Percentiles rank a stretch among this genome's conserved stretches.
Conservation (phyloP, 2,329 filamentous ascomycete genomes). For the Drechslerella coelobrocha region DNA sequence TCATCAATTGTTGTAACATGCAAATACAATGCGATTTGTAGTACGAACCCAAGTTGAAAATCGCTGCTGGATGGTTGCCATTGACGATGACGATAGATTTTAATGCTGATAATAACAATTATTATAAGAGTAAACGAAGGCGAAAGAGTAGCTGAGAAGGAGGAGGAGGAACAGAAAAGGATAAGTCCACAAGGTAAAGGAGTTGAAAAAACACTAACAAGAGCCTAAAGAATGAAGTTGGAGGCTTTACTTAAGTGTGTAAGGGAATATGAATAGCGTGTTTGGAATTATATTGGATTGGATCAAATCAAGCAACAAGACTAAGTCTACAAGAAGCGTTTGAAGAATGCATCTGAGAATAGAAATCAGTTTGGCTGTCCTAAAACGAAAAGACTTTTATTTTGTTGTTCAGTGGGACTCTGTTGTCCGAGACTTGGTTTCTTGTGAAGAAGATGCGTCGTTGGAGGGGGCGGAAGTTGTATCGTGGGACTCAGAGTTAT, state of each 20-base stretch:
- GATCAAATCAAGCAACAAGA: constrained; percentile 37
- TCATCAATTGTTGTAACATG: too few species aligned
- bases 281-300: constrained; percentile 19
- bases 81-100: too few species aligned
- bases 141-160: background rate
- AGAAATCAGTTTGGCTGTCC: background rate
- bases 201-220: constrained; percentile 37
- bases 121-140: too few species aligned
- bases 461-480: constrained; percentile 25
- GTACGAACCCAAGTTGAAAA: too few species aligned
- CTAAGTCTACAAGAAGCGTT: constrained; percentile 22
- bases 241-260: constrained; percentile 20
- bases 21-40: too few species aligned
- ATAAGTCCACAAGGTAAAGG: constrained; percentile 36
- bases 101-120: too few species aligned
- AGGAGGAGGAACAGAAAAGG: constrained; percentile 52
- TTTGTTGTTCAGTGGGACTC: constrained; percentile 24
- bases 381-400: constrained; percentile 42
- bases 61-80: too few species aligned
- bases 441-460: constrained; percentile 20
- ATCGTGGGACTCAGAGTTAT: constrained; percentile 47
- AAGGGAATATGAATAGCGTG: constrained; percentile 22
- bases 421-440: constrained; percentile 26
- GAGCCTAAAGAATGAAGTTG: constrained; percentile 32
- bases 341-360: background rate